A percentile compares a stretch with the other conserved stretches of the same genome.
These are phyloP conservation scores for Inonotus hispidus DNA, from an alignment of 1,284 basidiomycete genomes.

Conservation along the genomic window DNA sequence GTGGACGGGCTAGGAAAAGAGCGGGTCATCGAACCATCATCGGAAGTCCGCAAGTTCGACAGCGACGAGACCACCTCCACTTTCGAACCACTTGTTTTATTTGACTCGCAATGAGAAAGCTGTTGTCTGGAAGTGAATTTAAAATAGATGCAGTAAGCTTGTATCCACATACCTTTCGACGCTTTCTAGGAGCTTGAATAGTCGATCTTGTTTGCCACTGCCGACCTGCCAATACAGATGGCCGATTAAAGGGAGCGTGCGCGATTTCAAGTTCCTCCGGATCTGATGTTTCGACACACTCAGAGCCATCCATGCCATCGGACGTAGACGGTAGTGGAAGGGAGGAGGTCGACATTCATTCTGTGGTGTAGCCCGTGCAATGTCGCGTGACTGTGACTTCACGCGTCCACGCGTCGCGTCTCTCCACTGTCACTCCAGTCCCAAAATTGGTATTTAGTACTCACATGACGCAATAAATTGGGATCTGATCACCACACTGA, in stretches of 20 bases:
- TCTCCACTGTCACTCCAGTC: too few species aligned
- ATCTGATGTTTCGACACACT: constrained; percentile 58
- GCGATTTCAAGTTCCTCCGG: constrained; percentile 46
- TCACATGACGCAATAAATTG: too few species aligned
- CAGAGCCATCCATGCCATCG: constrained; percentile 24
- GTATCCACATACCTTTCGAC: constrained; percentile 11
- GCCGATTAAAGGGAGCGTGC: constrained; percentile 14
- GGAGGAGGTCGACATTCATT: too few species aligned
- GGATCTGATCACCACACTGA: too few species aligned
- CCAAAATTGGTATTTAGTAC: too few species aligned
- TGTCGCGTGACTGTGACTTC: not conserved
- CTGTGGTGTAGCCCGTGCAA: too few species aligned
- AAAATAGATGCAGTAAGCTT: not conserved
- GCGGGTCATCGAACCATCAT: not conserved
- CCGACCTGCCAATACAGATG: not conserved
- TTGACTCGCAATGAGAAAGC: not conserved
- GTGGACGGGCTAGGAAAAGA: not conserved
- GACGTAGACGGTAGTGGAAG: not conserved
- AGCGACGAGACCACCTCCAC: not conserved
- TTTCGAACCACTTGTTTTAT: not conserved
- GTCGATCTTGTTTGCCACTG: not conserved
- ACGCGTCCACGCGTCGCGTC: too few species aligned
- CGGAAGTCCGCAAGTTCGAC: not conserved
- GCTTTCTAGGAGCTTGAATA: constrained; percentile 9
- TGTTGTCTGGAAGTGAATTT: not conserved